A percentile compares a stretch with the other conserved stretches of the same genome.
phyloP scores from a whole-genome alignment of 1,284 basidiomycete species.

The Pyrrhoderma lamaoense region DNA sequence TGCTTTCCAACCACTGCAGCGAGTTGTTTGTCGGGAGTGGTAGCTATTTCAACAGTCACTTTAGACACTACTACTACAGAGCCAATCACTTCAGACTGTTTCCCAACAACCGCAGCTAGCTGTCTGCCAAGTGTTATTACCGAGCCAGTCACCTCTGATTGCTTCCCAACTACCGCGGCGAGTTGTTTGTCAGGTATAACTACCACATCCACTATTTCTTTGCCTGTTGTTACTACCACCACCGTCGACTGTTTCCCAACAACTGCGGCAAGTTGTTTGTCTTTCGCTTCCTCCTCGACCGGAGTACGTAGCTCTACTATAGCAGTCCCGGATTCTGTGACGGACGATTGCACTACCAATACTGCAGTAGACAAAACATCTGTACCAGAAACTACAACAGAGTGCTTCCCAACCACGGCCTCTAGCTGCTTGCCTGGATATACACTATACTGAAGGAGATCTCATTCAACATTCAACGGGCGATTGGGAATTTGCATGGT shows the following conservation, averaged over 20 bases:
- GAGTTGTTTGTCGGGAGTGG: neutral
- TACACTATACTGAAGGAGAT: too few relatives aligned
- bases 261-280: too few relatives aligned
- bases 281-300: too few relatives aligned
- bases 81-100: neutral
- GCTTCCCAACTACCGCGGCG: neutral
- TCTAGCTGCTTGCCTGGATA: neutral
- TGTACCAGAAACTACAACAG: neutral
- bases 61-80: neutral
- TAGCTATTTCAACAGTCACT: too few relatives aligned
- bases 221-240: too few relatives aligned
- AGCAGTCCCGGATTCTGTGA: too few relatives aligned
- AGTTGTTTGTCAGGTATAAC: neutral
- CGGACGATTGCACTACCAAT: too few relatives aligned
- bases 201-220: neutral
- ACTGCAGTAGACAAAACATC: too few relatives aligned
- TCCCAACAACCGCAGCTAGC: neutral
- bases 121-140: neutral
- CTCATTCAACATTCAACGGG: too few relatives aligned
- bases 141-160: neutral
- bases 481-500: too few relatives aligned
- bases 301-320: too few relatives aligned
- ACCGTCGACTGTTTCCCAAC: too few relatives aligned
- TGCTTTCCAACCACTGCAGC: neutral
- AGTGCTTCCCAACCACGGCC: neutral